A percentile compares a stretch with the other conserved stretches of the same genome.
Conservation (phyloP, 805 yeast genomes). For the Candida takata region DNA sequence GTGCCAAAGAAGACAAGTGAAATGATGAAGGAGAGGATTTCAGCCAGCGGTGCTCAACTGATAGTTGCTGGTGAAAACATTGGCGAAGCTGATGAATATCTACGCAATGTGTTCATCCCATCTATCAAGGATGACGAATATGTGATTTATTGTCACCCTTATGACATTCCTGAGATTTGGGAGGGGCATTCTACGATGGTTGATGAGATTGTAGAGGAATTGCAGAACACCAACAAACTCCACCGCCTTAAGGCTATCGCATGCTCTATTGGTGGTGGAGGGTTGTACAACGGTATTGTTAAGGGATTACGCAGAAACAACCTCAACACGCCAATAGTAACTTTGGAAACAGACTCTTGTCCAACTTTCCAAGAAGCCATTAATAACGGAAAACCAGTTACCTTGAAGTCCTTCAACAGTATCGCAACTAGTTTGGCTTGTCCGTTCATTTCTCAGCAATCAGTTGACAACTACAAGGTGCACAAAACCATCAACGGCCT, state of each 20-base stretch:
- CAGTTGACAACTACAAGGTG: constrained; percentile 37
- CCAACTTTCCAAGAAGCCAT: constrained; percentile 51
- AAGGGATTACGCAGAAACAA: constrained; percentile 34
- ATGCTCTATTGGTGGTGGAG: constrained; percentile 55
- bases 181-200: constrained; percentile 45
- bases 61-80: constrained; percentile 39
- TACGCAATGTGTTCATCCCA: constrained; percentile 27
- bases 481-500: constrained; percentile 36
- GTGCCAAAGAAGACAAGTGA: constrained; percentile 45
- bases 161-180: constrained; percentile 45
- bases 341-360: constrained; percentile 57
- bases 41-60: constrained; percentile 43
- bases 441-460: constrained; percentile 43
- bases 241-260: constrained; percentile 36
- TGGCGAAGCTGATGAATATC: constrained; percentile 44
- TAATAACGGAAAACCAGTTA: constrained; percentile 36
- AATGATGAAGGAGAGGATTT: constrained; percentile 39
- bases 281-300: constrained; percentile 45
- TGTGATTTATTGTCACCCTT: constrained; percentile 50
- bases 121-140: constrained; percentile 17
- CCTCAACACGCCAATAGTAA: constrained; percentile 35
- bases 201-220: constrained; percentile 33
- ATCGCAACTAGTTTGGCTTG: constrained; percentile 64
- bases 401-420: constrained; percentile 39
- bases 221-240: constrained; percentile 20